These are phyloP conservation scores for Cladosporium sp. DNA, from an alignment of 2,329 filamentous ascomycete genomes.

Conservation along the genomic window DNA sequence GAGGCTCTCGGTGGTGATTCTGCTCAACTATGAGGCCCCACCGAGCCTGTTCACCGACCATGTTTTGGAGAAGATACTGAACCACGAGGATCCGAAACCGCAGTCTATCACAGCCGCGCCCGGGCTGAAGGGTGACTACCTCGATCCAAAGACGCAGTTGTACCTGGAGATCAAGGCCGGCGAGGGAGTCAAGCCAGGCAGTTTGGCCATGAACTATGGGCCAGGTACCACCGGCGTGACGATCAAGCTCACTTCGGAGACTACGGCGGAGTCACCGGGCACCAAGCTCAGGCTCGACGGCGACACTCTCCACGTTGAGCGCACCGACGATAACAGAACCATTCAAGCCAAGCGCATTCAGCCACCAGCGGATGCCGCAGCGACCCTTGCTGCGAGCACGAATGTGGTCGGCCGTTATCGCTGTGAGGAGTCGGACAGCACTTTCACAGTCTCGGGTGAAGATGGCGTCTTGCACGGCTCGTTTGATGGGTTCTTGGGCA, in stretches of 20 bases:
- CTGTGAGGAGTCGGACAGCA: slow-evolving; percentile 41
- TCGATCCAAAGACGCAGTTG: slow-evolving; percentile 42
- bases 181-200: slow-evolving; percentile 25
- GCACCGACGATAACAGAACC: slow-evolving; percentile 24
- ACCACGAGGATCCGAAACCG: slow-evolving; percentile 25
- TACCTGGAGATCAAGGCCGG: slow-evolving; percentile 30
- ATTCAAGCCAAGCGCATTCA: slow-evolving; percentile 17
- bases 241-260: slow-evolving; percentile 26
- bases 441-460: slow-evolving; percentile 38
- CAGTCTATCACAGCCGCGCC: slow-evolving; percentile 20
- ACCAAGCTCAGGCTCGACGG: slow-evolving; percentile 36
- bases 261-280: slow-evolving; percentile 27
- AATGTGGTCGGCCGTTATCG: slow-evolving; percentile 37
- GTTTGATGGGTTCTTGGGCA: slow-evolving; percentile 46
- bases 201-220: slow-evolving; percentile 37
- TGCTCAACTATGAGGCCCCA: slow-evolving; percentile 44
- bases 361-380: background rate
- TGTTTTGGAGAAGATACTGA: slow-evolving; percentile 37
- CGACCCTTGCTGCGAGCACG: background rate
- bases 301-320: slow-evolving; percentile 28
- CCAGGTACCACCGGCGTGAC: slow-evolving; percentile 24
- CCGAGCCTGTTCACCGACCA: slow-evolving; percentile 32
- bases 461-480: slow-evolving; percentile 44
- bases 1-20: slow-evolving; percentile 41
- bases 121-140: slow-evolving; percentile 40